Base-by-base conservation (phyloP, 148 eudicot genomes). In the Fagopyrum esculentum region DNA sequence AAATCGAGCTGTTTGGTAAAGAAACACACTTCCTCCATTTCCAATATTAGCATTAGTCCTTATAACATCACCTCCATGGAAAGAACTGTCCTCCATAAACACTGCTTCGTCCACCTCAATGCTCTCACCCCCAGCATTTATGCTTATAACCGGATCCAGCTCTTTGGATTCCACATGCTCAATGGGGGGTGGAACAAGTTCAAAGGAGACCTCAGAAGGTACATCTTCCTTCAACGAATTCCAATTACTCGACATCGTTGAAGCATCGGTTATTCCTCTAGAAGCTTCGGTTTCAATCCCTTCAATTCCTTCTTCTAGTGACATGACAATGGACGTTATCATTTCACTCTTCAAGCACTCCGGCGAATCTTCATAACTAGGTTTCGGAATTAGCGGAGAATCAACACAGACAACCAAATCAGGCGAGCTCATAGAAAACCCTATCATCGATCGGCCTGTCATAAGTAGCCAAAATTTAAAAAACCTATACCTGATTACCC, bases 261-360 rank as follows among this genome's bases (percentile, higher is more conserved):
- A 74, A 69, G 78, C 73, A 30, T 82, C 80, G 59, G 83, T 80
- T 59, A 70, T 73, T 73, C 74, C 78, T 43, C 69, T 73, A 51
- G 77, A 77, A 52, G 79, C 77, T 29, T 78, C 71, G 43, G 73
- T 71, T 81, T 88, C 77, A 48, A 87, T 75, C 8, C 94, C 98
- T 69, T 91, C 76, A 29, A 93, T 91, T 70, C 97, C 98, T 80
- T 93, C 87, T 78, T 91, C 98, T 77, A 93, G 79, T 45, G 98
- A 93, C 74, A 93, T 75, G 73, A 87, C 92, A 76, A 87, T 80
- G 55, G 87, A 82, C 43, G 81, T 51, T 44, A 29, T 76, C 81
- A 47, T 19, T 48, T 79, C 80, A 71, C 76, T 82, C 77, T 77
- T 80, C 73, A 74, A 79, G 69, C 79, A 82, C 46, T 80, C 81